These are phyloP conservation scores for Jasminum sambac DNA, from an alignment of 257 asterid species.

Conservation along the genomic window DNA sequence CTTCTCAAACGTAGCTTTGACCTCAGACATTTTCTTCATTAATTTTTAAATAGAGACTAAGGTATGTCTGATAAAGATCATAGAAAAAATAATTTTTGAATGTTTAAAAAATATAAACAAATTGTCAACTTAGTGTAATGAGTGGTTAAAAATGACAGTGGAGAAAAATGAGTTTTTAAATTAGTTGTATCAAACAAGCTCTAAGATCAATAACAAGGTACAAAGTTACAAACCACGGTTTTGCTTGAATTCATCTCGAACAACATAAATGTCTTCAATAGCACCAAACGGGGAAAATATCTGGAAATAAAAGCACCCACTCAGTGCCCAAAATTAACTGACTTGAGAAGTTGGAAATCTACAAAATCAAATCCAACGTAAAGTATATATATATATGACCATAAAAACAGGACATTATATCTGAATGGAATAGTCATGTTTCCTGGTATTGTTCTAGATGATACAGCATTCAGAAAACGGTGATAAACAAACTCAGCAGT, in stretches of 20 bases:
- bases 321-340: slow-evolving; percentile 23
- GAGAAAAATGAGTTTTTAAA: too few relatives aligned
- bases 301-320: slow-evolving; percentile 44
- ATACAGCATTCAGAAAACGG: slow-evolving; percentile 4
- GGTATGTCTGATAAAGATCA: too few relatives aligned
- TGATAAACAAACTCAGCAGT: neutral
- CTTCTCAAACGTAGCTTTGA: slow-evolving; percentile 12
- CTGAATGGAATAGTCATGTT: neutral
- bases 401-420: neutral
- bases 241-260: slow-evolving; percentile 72
- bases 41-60: neutral
- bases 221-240: slow-evolving; percentile 62
- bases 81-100: too few relatives aligned
- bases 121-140: too few relatives aligned
- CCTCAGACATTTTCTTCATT: slow-evolving; percentile 16
- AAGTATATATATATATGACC: neutral
- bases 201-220: slow-evolving; percentile 19
- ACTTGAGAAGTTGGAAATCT: slow-evolving; percentile 11
- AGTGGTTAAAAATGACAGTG: too few relatives aligned
- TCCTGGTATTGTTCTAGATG: neutral
- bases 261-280: slow-evolving; percentile 69
- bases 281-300: slow-evolving; percentile 79
- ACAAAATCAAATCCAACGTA: neutral
- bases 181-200: too few relatives aligned
- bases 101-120: too few relatives aligned